These are phyloP conservation scores for Flammula alnicola DNA, from an alignment of 1,284 basidiomycete species.

Conservation along the genomic window DNA sequence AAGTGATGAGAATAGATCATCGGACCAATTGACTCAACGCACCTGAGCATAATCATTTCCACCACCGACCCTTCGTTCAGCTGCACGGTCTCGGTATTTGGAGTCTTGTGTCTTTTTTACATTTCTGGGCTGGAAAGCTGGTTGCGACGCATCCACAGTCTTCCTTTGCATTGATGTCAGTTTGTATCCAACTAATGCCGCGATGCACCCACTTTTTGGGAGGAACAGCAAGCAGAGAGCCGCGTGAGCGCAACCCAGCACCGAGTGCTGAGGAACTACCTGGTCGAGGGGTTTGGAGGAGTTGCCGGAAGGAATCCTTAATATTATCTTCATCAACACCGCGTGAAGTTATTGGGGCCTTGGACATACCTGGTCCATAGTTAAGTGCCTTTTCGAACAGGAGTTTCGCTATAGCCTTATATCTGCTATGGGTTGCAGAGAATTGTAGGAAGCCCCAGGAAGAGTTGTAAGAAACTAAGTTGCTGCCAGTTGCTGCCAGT, in stretches of 20 bases:
- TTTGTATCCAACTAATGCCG: neutral
- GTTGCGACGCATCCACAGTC: conserved; percentile 45
- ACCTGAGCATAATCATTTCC: conserved; percentile 75
- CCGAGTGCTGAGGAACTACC: conserved; percentile 19
- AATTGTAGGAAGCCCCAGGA: neutral
- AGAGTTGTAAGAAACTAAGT: neutral
- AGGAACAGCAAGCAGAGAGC: conserved; percentile 19
- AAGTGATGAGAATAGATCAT: neutral
- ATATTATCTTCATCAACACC: neutral
- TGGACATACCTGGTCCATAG: conserved; percentile 36
- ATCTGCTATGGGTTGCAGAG: no score
- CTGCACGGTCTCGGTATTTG: conserved; percentile 72
- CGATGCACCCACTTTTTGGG: conserved; percentile 31
- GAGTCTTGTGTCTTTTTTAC: conserved; percentile 60
- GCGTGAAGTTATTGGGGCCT: neutral
- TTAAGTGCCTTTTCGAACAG: no score
- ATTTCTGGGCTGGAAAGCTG: conserved; percentile 78
- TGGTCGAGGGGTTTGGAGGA: conserved; percentile 33
- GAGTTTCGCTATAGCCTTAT: no score
- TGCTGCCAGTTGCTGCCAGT: neutral
- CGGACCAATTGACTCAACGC: conserved; percentile 19
- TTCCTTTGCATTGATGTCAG: conserved; percentile 31
- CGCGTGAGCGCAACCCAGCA: conserved; percentile 27
- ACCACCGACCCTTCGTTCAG: conserved; percentile 64
- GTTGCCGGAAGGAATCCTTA: conserved; percentile 40